Evolutionary conservation across 352 stramenopile species (phyloP), one percentile per base, ranked within the genome.

Genomic region (Globisporangium lucens): DNA sequence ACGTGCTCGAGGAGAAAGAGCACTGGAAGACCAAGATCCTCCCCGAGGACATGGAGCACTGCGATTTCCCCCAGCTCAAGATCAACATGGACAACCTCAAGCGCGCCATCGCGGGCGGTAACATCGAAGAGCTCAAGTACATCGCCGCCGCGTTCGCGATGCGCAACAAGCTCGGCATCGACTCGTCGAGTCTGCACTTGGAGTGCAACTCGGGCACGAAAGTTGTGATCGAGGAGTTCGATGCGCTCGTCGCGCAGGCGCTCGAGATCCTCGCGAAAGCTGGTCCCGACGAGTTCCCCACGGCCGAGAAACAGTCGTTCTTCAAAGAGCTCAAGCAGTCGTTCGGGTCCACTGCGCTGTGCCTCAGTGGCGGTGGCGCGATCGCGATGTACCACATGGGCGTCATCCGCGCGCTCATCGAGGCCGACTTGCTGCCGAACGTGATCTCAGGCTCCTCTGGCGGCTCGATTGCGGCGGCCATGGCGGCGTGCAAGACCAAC

Each of bases 321-420:
- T 90, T 94, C 65, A 61, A 76, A 5, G 75, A 78, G 29, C 72
- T 89, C 36, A 85, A 89, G 62, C 76, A 89, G n/a, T 87, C 95
- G 61, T 93, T 98, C 61, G 94, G 94, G 0, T 83, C 85, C 6
- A 97, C 94, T 4, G 94, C 93, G 15, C 73, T 99, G 15, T 98
- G 95, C 77, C 75, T 98, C 9, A 96, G 83, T 13, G 95, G 94
- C 53, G 95, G 94, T 17, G 94, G 94, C n/a, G 87, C 69, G 66
- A 95, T 92, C 66, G 88, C 91, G 1, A 98, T 99, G 93, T 98
- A 98, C 69, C 95, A 98, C 79, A 85, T 98, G 67, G 95, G 95
- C 33, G 91, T 97, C 10, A 90, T 98, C 12, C 82, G 85, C 22
- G 91, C 92, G 10, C 72, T 98, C 8, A 71, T 98, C 2, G 85